A percentile compares a stretch with the other conserved stretches of the same genome.
phyloP scores from a whole-genome alignment of 73 alveolate species.

The Uronychia binucleata region DNA sequence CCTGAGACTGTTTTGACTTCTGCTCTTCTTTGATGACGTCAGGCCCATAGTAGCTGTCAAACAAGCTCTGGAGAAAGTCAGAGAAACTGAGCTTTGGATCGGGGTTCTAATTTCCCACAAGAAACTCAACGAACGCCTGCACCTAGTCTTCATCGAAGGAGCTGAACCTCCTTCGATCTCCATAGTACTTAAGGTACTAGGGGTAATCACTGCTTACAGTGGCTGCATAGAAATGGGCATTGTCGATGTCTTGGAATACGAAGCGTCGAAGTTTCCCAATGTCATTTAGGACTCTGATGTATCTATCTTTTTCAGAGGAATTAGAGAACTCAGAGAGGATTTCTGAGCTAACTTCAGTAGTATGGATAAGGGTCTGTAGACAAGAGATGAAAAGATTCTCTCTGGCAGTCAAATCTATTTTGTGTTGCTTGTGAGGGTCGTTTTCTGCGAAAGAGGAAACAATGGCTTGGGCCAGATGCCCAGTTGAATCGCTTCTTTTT shows the following conservation, averaged over 20 bases:
- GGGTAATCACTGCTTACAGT: neutral
- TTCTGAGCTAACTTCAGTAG: neutral
- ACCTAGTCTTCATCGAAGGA: neutral
- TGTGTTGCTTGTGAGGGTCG: neutral
- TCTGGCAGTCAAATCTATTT: neutral
- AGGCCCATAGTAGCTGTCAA: too few species aligned
- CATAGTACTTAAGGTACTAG: neutral
- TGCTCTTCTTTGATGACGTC: too few species aligned
- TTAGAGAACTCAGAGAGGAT: too few species aligned
- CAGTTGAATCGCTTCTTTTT: neutral
- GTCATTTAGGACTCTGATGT: neutral
- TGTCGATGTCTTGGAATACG: neutral
- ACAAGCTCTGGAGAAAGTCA: neutral
- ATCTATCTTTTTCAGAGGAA: neutral
- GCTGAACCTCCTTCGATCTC: neutral
- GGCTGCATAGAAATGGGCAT: neutral
- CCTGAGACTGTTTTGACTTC: too few species aligned
- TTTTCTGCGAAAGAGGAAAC: neutral
- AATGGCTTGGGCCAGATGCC: neutral
- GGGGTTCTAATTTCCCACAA: neutral
- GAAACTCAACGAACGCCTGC: neutral
- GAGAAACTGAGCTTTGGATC: neutral
- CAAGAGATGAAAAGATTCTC: neutral
- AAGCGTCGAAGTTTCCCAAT: neutral
- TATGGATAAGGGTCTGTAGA: neutral